Evolutionary conservation across 441 rosid genomes (phyloP).

Genomic region (Euphorbia celastroides): DNA sequence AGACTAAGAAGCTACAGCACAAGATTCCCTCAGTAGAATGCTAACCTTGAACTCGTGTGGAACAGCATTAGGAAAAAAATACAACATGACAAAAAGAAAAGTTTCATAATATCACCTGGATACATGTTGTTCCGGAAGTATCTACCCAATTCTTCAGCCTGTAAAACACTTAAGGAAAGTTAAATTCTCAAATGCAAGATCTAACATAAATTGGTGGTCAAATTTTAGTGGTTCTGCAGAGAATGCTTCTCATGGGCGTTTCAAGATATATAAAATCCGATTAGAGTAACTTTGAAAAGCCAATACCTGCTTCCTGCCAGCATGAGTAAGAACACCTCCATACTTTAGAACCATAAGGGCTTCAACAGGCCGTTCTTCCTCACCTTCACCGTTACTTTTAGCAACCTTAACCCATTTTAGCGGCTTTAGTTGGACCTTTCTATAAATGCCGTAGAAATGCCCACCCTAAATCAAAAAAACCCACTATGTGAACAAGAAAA

Average conservation of each 20-base stretch:
- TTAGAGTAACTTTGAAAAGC: slow-evolving; percentile 10
- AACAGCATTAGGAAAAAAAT: neutral
- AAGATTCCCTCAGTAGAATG: neutral
- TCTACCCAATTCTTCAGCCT: slow-evolving; percentile 99
- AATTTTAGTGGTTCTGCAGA: neutral
- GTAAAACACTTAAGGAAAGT: slow-evolving; percentile 25
- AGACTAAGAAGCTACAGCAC: neutral
- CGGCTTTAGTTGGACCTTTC: slow-evolving; percentile 99
- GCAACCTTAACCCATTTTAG: slow-evolving; percentile 85
- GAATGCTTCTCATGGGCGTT: slow-evolving; percentile 4
- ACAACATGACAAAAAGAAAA: neutral
- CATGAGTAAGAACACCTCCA: slow-evolving; percentile 99
- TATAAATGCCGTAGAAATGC: slow-evolving; percentile 97
- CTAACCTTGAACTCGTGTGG: too few species aligned
- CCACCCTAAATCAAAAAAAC: slow-evolving; percentile 70
- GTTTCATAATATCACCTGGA: slow-evolving; percentile 58
- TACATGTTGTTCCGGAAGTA: slow-evolving; percentile 96
- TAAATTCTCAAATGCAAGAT: slow-evolving; percentile 7
- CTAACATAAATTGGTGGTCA: slow-evolving; percentile 3
- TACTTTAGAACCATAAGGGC: slow-evolving; percentile 99
- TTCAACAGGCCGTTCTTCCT: slow-evolving; percentile 91
- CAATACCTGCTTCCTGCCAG: slow-evolving; percentile 98
- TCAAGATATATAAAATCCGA: neutral
- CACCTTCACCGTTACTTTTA: slow-evolving; percentile 78
- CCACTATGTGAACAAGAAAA: slow-evolving; percentile 3